Base-by-base conservation (phyloP, 345 rosid genomes). In the Nephelium lappaceum region DNA sequence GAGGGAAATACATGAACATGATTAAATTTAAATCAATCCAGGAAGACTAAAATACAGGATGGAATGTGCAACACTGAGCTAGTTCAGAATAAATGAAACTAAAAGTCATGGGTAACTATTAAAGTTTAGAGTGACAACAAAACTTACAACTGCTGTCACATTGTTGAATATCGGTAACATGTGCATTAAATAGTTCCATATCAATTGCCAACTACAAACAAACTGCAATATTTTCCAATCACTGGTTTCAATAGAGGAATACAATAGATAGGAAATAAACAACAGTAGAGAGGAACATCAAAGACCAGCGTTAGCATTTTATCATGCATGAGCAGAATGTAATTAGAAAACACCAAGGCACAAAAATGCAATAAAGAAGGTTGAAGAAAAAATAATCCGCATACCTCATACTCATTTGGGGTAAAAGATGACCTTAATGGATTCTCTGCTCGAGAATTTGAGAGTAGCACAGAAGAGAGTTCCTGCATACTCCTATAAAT, bases 401-500 rank as follows among this genome's bases (percentile, higher is more conserved):
- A 65, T 78, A 86, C 94, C 94, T 83, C 82, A 57, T 81, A 84
- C 94, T 83, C 82, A 57, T 81, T 85, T 8, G 78, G 74, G 64
- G 78, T 78, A 72, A 73, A 80, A 69, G 88, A 70, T 41, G 83
- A 68, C 67, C 86, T 79, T 14, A 79, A 87, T 45, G 80, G 72
- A 77, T 79, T 89, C 77, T 81, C 86, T 75, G 7, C 66, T 72
- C 68, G 72, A 66, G 86, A 74, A 79, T 84, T 89, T 81, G 82
- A 71, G 79, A 82, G 87, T 68, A 84, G 63, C 49, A 79, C 61
- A 25, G 81, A 83, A 67, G 90, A 91, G 73, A 95, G 90, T 72
- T 86, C 91, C 85, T 88, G 96, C 91, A 93, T 86, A 84, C 95
- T 87, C 98, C 99, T 95, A 84, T 82, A 81, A 19, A 81, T 69